Evolutionary conservation across 805 yeast genomes (phyloP), one percentile per base, ranked within the genome.

Genomic region (Saccharomyces mikatae): DNA sequence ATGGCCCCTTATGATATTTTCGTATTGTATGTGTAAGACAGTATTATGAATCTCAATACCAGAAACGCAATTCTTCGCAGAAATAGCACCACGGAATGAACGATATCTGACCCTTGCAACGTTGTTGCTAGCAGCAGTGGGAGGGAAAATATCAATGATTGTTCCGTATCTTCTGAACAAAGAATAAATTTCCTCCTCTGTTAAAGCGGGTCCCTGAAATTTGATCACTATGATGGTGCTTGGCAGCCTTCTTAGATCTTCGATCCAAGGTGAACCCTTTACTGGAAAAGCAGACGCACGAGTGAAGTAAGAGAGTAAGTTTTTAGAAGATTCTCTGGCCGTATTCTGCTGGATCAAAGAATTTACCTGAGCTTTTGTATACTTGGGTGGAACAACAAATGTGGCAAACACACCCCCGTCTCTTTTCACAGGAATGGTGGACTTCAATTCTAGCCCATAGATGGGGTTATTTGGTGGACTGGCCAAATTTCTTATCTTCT

Each of bases 321-420:
- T 74, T 59, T 62, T 52, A 54, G 72, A 54, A 59, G 79, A 61
- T 67, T 76, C 63, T 60, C 64, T 57, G 47, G 71, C 60, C 3
- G 81, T 71, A 57, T 82, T 83, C 50, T 68, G 62, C 52, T 75
- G 79, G 28, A 89, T 75, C 57, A 71, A 68, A 2, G 76, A 64
- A 54, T 84, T 82, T 50, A 86, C 76, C 24, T 80, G 83, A 46
- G 79, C 76, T 4, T 78, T 71, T 4, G 78, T 71, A 53, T 69
- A 69, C 2, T 71, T 76, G 5, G 74, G 76, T 0, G 91, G 88
- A 29, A 87, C 80, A 30, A 74, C 69, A 62, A 86, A 86, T 59
- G 85, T 86, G 41, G 89, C 94, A 76, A 92, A 91, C 1, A 89
- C 97, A 48, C 98, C 98, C 52, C 97, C 96, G 65, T 94, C 99